Percentiles rank a stretch among this genome's conserved stretches.
Evolutionary conservation across 192 early-diverging fungal species (phyloP).

Genomic region (Rhizophagus sp.): DNA sequence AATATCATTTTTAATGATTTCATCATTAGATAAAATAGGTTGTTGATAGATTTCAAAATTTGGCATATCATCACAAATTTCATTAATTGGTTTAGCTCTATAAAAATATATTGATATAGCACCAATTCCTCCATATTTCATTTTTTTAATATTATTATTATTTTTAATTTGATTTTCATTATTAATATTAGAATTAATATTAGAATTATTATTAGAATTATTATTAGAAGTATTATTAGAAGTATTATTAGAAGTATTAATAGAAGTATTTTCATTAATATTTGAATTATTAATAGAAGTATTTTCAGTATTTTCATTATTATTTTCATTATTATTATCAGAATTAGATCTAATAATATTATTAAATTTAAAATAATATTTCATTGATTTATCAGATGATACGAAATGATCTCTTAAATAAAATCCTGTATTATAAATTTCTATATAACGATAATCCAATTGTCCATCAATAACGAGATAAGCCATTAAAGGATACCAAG

Average conservation of each 20-base stretch:
- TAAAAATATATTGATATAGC: not conserved
- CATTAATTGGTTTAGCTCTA: not conserved
- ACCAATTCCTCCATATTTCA: not conserved
- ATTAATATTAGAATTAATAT: too few species aligned
- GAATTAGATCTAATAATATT: not conserved
- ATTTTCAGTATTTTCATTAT: too few species aligned
- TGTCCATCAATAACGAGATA: constrained; percentile 1
- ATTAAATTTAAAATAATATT: not conserved
- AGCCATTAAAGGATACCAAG: not conserved
- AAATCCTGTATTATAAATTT: not conserved
- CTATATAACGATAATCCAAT: constrained; percentile 6
- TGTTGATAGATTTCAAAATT: not conserved
- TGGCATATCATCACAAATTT: not conserved
- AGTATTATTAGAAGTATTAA: too few species aligned
- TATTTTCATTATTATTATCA: too few species aligned
- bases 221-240: too few species aligned
- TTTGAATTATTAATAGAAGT: too few species aligned
- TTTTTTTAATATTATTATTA: not conserved
- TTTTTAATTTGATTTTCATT: too few species aligned
- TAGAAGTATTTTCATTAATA: too few species aligned
- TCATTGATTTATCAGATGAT: not conserved
- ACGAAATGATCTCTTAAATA: not conserved
- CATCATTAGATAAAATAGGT: not conserved
- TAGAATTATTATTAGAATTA: too few species aligned
- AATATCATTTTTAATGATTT: not conserved